phyloP scores from a whole-genome alignment of 2,329 filamentous ascomycete genomes.

The Mariannaea elegans region DNA sequence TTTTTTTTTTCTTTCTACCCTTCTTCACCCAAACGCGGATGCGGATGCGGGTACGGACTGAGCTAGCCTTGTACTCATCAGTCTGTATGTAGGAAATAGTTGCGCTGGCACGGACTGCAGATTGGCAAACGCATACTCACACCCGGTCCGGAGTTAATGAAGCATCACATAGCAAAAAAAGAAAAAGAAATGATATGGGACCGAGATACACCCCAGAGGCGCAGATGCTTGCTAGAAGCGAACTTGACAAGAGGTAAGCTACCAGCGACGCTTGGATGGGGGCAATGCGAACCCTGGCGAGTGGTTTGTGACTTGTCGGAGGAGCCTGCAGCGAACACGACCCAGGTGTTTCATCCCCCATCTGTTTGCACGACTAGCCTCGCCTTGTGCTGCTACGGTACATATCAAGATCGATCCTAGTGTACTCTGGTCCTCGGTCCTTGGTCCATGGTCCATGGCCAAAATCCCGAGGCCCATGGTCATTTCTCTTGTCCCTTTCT shows the following conservation, averaged over 20 bases:
- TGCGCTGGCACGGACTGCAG: constrained; percentile 24
- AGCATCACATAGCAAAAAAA: constrained; percentile 4
- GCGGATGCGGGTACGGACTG: constrained; percentile 5
- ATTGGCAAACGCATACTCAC: constrained; percentile 8
- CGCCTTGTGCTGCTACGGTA: constrained; percentile 28
- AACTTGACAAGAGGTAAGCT: neutral
- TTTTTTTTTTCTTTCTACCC: neutral
- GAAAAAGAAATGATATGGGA: constrained; percentile 1
- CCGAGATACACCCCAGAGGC: neutral
- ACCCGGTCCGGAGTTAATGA: constrained; percentile 12
- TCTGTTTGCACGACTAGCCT: constrained; percentile 34
- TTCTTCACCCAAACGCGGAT: neutral
- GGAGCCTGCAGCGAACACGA: constrained; percentile 34
- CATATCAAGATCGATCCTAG: constrained; percentile 34
- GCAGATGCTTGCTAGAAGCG: neutral
- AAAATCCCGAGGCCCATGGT: neutral
- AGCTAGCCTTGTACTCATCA: neutral
- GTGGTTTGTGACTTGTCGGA: constrained; percentile 41
- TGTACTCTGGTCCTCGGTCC: constrained; percentile 17
- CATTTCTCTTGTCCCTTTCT: neutral
- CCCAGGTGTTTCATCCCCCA: constrained; percentile 41
- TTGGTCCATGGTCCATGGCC: neutral
- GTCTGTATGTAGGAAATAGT: constrained; percentile 3
- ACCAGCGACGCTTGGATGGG: constrained; percentile 24
- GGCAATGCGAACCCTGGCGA: constrained; percentile 35